A percentile compares a stretch with the other conserved stretches of the same genome.
phyloP scores from a whole-genome alignment of 495 filamentous ascomycete species.

The Talaromyces wortmannii region DNA sequence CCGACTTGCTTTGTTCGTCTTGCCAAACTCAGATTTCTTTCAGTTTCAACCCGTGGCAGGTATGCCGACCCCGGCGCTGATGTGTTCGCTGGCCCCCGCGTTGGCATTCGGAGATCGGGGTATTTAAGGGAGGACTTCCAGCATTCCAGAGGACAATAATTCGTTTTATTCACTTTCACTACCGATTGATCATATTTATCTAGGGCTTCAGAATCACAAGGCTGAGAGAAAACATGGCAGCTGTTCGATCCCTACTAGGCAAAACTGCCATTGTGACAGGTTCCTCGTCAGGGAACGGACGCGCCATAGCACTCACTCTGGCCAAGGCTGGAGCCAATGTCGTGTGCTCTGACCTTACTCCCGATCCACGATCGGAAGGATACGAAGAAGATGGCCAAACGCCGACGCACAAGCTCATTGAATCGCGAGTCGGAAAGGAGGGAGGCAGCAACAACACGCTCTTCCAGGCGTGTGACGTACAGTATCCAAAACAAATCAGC shows the following conservation, averaged over 20 bases:
- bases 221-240: background rate
- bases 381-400: background rate
- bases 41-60: too few species aligned
- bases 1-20: background rate
- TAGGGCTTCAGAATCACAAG: background rate
- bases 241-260: conserved; percentile 21
- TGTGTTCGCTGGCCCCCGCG: too few species aligned
- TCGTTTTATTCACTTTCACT: too few species aligned
- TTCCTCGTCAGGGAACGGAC: conserved; percentile 29
- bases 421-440: conserved; percentile 3
- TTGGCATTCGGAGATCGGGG: too few species aligned
- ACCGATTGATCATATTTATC: too few species aligned
- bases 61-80: too few species aligned
- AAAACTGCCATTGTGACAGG: conserved; percentile 33
- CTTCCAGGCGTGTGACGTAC: conserved; percentile 10
- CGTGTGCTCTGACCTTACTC: conserved; percentile 13
- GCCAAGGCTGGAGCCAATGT: conserved; percentile 34
- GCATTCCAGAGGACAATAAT: too few species aligned
- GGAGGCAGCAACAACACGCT: background rate
- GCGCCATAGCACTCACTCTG: conserved; percentile 26
- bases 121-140: too few species aligned
- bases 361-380: conserved; percentile 5
- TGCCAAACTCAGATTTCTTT: background rate
- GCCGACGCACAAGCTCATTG: conserved; percentile 2
- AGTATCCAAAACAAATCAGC: conserved; percentile 11